A percentile compares a stretch with the other conserved stretches of the same genome.
phyloP scores from a whole-genome alignment of 768 basidiomycete genomes.

The Tubosaeta sp. region DNA sequence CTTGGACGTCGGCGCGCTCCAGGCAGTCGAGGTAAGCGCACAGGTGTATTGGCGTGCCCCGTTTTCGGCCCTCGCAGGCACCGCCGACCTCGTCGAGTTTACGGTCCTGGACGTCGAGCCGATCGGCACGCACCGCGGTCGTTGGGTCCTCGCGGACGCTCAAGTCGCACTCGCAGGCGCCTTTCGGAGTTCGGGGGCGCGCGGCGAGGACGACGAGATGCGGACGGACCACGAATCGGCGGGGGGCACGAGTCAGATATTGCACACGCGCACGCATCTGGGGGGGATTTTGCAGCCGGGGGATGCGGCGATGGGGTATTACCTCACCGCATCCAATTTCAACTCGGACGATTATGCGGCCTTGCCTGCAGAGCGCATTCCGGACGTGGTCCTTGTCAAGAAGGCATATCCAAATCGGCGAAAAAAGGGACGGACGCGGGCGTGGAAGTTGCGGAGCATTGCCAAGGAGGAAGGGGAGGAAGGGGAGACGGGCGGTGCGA shows the following conservation, averaged over 20 bases:
- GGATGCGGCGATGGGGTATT: constrained; percentile 89
- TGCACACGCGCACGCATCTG: constrained; percentile 94
- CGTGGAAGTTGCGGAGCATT: constrained; percentile 89
- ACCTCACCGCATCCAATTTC: constrained; percentile 85
- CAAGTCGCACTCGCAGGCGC: constrained; percentile 86
- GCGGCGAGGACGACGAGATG: constrained; percentile 37
- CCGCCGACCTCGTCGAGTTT: constrained; percentile 89
- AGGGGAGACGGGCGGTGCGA: constrained; percentile 68
- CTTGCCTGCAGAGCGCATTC: constrained; percentile 63
- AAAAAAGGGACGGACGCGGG: constrained; percentile 82
- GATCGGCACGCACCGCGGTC: constrained; percentile 62
- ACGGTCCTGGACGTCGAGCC: constrained; percentile 93
- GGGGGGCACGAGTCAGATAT: constrained; percentile 69
- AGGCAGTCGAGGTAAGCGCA: constrained; percentile 72
- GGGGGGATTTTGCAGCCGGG: constrained; percentile 93
- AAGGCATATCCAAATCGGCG: constrained; percentile 93
- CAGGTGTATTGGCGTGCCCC: constrained; percentile 88
- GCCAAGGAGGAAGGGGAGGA: constrained; percentile 89
- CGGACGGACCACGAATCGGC: constrained; percentile 61
- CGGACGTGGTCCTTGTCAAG: constrained; percentile 90
- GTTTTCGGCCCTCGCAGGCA: constrained; percentile 77
- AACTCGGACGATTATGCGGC: constrained; percentile 84
- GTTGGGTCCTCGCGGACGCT: constrained; percentile 80
- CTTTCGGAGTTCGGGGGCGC: constrained; percentile 52
- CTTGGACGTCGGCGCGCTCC: constrained; percentile 84